These are phyloP conservation scores for Lactifluus hygrophoroides DNA, from an alignment of 768 basidiomycete genomes.

Conservation along the genomic window DNA sequence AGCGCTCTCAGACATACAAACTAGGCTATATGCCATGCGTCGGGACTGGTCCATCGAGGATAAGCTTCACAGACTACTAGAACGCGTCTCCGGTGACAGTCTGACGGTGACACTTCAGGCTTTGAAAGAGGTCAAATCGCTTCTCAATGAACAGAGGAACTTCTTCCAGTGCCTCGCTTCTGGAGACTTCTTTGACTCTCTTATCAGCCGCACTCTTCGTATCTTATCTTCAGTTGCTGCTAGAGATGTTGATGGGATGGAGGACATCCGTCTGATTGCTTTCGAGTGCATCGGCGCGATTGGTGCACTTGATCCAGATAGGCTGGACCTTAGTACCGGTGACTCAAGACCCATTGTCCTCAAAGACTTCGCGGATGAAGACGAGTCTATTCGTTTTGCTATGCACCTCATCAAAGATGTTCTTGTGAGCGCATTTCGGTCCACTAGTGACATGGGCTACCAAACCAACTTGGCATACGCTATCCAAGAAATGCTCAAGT, in stretches of 20 bases:
- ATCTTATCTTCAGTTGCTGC: slow-evolving; percentile 61
- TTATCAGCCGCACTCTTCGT: slow-evolving; percentile 59
- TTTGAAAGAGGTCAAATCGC: slow-evolving; percentile 62
- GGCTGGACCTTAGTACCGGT: slow-evolving; percentile 57
- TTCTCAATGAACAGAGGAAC: slow-evolving; percentile 44
- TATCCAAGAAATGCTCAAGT: slow-evolving; percentile 83
- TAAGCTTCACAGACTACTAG: slow-evolving; percentile 56
- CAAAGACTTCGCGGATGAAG: slow-evolving; percentile 72
- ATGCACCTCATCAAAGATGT: slow-evolving; percentile 79
- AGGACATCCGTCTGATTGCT: slow-evolving; percentile 57
- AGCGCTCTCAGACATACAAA: slow-evolving; percentile 42
- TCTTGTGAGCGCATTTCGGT: slow-evolving; percentile 82
- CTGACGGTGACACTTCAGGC: slow-evolving; percentile 66
- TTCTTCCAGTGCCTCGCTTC: slow-evolving; percentile 57
- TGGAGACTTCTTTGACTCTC: slow-evolving; percentile 80
- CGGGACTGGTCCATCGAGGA: slow-evolving; percentile 42
- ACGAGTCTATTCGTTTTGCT: slow-evolving; percentile 71
- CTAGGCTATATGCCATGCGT: slow-evolving; percentile 38
- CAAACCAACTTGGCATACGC: slow-evolving; percentile 84
- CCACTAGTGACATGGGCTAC: slow-evolving; percentile 89
- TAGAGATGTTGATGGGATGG: slow-evolving; percentile 70
- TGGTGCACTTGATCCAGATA: slow-evolving; percentile 92
- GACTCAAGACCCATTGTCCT: slow-evolving; percentile 64
- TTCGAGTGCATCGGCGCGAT: slow-evolving; percentile 88
- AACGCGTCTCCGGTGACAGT: slow-evolving; percentile 74